Percentiles rank a stretch among this genome's conserved stretches.
Conservation (phyloP, 768 basidiomycete species). For the Boletellus ananas region DNA sequence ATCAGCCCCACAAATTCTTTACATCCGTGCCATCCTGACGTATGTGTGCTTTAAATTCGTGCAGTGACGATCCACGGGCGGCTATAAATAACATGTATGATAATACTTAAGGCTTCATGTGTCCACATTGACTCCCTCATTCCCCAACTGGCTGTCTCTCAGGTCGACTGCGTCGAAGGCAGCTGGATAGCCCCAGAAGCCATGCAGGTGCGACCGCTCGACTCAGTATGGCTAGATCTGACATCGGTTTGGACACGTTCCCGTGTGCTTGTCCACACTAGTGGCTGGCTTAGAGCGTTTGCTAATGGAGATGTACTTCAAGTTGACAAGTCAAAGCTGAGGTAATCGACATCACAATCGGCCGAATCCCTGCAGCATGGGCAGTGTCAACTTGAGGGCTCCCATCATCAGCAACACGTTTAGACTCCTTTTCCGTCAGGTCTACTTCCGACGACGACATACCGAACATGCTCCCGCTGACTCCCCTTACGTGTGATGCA, state of each 20-base stretch:
- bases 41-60: neutral
- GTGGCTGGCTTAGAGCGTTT: conserved; percentile 3
- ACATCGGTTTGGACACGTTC: no score
- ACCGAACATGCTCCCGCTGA: neutral
- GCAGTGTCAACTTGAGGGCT: neutral
- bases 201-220: no score
- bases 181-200: no score
- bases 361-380: conserved; percentile 2
- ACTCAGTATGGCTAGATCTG: no score
- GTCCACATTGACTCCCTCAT: no score
- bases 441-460: neutral
- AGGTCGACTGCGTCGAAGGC: no score
- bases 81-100: conserved; percentile 2
- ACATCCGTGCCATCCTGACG: neutral
- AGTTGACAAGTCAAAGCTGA: neutral
- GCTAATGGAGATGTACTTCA: neutral
- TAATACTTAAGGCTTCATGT: no score
- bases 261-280: conserved; percentile 2
- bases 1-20: neutral
- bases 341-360: conserved; percentile 5
- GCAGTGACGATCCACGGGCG: neutral
- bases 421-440: neutral
- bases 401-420: neutral
- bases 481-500: neutral
- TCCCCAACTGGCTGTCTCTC: no score